These are phyloP conservation scores for Cryptococcus depauperatus DNA, from an alignment of 1,284 basidiomycete species.

Conservation along the genomic window DNA sequence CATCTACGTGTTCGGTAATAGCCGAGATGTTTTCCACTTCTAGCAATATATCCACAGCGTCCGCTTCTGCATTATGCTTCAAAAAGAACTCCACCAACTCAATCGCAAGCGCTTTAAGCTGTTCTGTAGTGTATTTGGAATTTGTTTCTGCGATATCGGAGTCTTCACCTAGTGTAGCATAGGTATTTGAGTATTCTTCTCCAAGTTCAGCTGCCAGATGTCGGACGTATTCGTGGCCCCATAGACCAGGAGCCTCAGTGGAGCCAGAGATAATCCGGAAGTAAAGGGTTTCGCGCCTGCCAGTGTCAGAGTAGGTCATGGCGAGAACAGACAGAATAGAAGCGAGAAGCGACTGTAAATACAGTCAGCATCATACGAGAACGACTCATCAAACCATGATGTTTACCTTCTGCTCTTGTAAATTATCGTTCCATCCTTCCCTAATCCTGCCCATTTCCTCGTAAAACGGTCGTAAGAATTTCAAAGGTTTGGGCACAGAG, in stretches of 20 bases:
- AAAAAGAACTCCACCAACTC: constrained; percentile 88
- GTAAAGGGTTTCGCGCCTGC: constrained; percentile 86
- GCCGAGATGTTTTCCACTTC: constrained; percentile 86
- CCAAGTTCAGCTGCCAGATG: constrained; percentile 95
- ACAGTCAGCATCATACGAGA: not conserved
- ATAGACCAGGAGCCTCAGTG: constrained; percentile 80
- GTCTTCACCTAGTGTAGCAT: constrained; percentile 44
- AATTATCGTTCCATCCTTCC: constrained; percentile 59
- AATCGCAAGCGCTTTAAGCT: constrained; percentile 68
- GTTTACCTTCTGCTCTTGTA: constrained; percentile 66
- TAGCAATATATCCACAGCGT: constrained; percentile 91
- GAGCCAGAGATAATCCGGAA: constrained; percentile 80
- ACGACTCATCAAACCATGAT: not conserved
- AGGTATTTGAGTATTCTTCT: constrained; percentile 64
- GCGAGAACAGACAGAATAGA: constrained; percentile 97
- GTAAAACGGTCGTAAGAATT: constrained; percentile 95
- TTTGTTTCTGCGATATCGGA: constrained; percentile 9
- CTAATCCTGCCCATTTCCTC: constrained; percentile 75
- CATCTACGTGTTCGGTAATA: constrained; percentile 68
- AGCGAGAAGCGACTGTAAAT: constrained; percentile 80
- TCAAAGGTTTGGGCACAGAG: constrained; percentile 98
- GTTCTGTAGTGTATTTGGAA: constrained; percentile 46
- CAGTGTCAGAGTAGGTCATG: constrained; percentile 99
- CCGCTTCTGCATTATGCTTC: constrained; percentile 93
- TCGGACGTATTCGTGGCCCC: constrained; percentile 99